These are phyloP conservation scores for Chenopodium formosanum DNA, from an alignment of 148 eudicot species.

Conservation along the genomic window DNA sequence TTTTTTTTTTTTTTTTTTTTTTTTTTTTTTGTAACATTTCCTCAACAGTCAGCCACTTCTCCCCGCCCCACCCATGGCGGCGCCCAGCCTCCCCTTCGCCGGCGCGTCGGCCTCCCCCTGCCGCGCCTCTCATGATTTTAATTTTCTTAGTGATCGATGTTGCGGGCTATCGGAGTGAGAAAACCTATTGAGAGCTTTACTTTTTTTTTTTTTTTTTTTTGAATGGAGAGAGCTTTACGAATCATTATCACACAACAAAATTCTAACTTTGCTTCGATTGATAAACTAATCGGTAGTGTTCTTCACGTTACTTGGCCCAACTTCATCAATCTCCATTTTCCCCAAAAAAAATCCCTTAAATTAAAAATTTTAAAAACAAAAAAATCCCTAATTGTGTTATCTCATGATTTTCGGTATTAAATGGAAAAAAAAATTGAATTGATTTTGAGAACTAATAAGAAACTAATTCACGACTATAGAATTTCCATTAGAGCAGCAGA, in stretches of 20 bases:
- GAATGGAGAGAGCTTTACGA: slow-evolving; percentile 36
- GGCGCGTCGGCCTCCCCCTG: no score
- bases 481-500: slow-evolving; percentile 34
- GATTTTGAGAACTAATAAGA: not conserved
- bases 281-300: slow-evolving; percentile 57
- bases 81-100: no score
- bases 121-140: no score
- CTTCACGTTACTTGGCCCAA: slow-evolving; percentile 41
- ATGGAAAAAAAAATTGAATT: not conserved
- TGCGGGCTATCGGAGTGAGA: no score
- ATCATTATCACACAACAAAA: slow-evolving; percentile 81
- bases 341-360: not conserved
- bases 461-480: slow-evolving; percentile 23
- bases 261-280: slow-evolving; percentile 83
- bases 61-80: no score
- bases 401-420: not conserved
- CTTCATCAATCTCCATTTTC: slow-evolving; percentile 18
- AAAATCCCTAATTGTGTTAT: slow-evolving; percentile 8
- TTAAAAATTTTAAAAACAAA: not conserved
- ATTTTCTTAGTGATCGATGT: no score
- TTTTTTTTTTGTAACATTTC: no score
- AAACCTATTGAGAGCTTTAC: no score
- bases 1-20: no score
- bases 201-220: no score
- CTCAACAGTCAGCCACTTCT: no score